Percentiles rank a stretch among this genome's conserved stretches.
phyloP scores from a whole-genome alignment of 192 early-diverging fungal genomes.

The Backusella sp. region DNA sequence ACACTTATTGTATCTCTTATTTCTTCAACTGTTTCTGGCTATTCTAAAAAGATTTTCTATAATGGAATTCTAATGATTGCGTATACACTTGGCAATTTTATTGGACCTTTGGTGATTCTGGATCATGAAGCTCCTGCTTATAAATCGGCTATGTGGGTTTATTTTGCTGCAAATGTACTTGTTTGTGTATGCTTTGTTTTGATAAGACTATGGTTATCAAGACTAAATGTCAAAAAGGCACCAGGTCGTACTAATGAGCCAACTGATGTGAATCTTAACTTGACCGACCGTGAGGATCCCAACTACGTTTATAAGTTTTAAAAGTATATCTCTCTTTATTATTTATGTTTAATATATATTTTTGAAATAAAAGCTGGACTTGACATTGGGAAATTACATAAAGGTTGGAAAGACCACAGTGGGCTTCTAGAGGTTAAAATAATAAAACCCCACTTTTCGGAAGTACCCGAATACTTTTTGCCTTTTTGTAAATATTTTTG shows the following conservation, averaged over 20 bases:
- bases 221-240: neutral
- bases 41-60: slow-evolving; percentile 18
- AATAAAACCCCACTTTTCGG: too few relatives aligned
- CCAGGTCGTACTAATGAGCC: neutral
- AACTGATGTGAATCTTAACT: slow-evolving; percentile 9
- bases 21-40: neutral
- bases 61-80: slow-evolving; percentile 3
- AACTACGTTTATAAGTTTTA: slow-evolving; percentile 17
- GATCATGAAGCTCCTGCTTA: slow-evolving; percentile 4
- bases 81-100: slow-evolving; percentile 15
- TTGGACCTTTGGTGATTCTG: slow-evolving; percentile 17
- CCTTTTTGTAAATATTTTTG: too few relatives aligned
- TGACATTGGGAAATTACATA: too few relatives aligned
- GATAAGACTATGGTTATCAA: neutral
- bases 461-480: too few relatives aligned
- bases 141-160: neutral
- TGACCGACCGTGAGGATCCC: slow-evolving; percentile 23
- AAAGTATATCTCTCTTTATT: neutral
- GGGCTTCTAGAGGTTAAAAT: too few relatives aligned
- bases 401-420: too few relatives aligned
- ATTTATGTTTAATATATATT: neutral
- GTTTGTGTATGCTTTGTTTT: neutral
- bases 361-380: neutral
- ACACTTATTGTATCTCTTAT: neutral
- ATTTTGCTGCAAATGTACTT: neutral